Base-by-base conservation (phyloP, 768 basidiomycete species). In the Kwoniella sp. region DNA sequence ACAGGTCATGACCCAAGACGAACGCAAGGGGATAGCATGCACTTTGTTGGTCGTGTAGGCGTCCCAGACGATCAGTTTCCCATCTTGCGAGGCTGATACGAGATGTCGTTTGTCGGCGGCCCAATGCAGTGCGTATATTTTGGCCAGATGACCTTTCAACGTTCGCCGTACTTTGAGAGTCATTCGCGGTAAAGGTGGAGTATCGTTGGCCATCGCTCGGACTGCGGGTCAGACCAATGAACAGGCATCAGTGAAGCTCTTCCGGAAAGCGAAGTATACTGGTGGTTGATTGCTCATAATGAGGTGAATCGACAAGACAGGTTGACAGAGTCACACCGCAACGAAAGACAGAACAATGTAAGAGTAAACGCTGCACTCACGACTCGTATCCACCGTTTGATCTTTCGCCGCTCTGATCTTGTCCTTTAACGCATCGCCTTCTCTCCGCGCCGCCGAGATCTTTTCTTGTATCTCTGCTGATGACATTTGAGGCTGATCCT, bases 111-210 rank as follows among this genome's bases (percentile, higher is more conserved):
- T 87, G 84, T 99, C 95, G 56, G 90, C 88, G 33, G 95, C 90
- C 96, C 96, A 99, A 81, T 99, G 96, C 91, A 99, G 96, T 52
- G 95, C 95, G 80, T 99, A 99, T 77, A 99, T 98, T 85, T 99
- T 99, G 66, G 95, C 95, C 56, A 99, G 87, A 82, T 99, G 95
- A 26, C 95, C 95, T 77, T 93, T 89, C 72, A 99, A 88, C 67
- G 92, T 90, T 71, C 95, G 90, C 62, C 96, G 87, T 57, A 92
- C 91, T 73, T 92, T 90, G 91, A 99, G 94, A 40, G 95, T 89
- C 77, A 99, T 92, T 64, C 95, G 90, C 47, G 95, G 95, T 55
- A 99, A 85, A 19, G 92, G 88, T 69, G 96, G 93, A 46, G 97
- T 90, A 78, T 99, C 96, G 46, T 89, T 88, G 25, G 95, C 92